A percentile compares a stretch with the other conserved stretches of the same genome.
These are phyloP conservation scores for Lichtheimia ornata DNA, from an alignment of 371 early-diverging fungal genomes.

Conservation along the genomic window DNA sequence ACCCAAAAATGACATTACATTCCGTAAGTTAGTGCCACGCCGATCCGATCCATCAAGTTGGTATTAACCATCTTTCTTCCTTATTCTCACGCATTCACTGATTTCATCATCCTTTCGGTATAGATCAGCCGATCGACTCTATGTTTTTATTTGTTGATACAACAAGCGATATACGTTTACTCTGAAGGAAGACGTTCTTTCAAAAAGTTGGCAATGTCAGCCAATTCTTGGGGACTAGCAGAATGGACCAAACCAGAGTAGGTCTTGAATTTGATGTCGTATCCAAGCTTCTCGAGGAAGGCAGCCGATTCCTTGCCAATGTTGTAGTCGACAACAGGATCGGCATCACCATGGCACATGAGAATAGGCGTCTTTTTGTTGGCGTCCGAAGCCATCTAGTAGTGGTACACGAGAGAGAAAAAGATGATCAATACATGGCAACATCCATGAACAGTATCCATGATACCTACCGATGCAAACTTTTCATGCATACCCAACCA, in stretches of 20 bases:
- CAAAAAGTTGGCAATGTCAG: slow-evolving; percentile 74
- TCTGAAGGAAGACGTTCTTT: slow-evolving; percentile 16
- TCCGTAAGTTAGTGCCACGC: no score
- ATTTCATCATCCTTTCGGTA: no score
- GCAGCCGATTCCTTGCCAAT: slow-evolving; percentile 75
- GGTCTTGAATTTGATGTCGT: slow-evolving; percentile 73
- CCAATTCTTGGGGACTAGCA: slow-evolving; percentile 72
- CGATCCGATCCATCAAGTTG: no score
- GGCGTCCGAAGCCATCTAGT: slow-evolving; percentile 64
- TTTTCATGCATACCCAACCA: slow-evolving; percentile 76
- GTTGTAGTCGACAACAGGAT: slow-evolving; percentile 74
- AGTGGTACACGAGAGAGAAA: slow-evolving; percentile 5
- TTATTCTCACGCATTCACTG: no score
- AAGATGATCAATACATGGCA: neutral
- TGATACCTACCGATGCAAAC: slow-evolving; percentile 42
- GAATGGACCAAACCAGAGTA: slow-evolving; percentile 85
- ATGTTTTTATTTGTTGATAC: no score
- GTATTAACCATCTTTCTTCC: no score
- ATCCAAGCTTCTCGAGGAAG: slow-evolving; percentile 63
- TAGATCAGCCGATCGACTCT: no score
- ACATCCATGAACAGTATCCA: neutral
- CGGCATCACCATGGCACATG: slow-evolving; percentile 87
- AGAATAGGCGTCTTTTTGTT: slow-evolving; percentile 82
- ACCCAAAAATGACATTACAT: no score
- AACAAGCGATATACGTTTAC: neutral